A percentile compares a stretch with the other conserved stretches of the same genome.
phyloP scores from a whole-genome alignment of 345 rosid genomes.

The Aegle marmelos region DNA sequence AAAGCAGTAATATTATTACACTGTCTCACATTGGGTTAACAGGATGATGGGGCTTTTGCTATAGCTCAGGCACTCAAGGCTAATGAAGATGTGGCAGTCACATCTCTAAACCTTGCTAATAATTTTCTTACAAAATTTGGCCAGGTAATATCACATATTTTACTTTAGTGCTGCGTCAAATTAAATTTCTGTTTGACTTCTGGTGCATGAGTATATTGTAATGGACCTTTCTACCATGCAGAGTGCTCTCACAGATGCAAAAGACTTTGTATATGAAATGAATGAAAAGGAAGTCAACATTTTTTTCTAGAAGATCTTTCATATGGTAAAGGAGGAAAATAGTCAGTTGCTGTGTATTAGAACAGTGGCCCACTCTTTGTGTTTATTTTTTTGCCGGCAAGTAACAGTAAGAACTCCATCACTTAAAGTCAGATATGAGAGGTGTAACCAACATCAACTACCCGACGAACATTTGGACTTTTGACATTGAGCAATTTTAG shows the following conservation, averaged over 20 bases:
- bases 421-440: background rate
- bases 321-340: background rate
- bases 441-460: background rate
- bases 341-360: slow-evolving; percentile 3
- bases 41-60: slow-evolving; percentile 97
- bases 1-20: background rate
- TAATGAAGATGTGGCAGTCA: slow-evolving; percentile 79
- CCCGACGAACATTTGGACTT: slow-evolving; percentile 1
- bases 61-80: slow-evolving; percentile 95
- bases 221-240: slow-evolving; percentile 26
- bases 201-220: background rate
- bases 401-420: slow-evolving; percentile 8
- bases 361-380: slow-evolving; percentile 7
- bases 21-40: slow-evolving; percentile 15
- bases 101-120: slow-evolving; percentile 75
- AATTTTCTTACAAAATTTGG: slow-evolving; percentile 95
- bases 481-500: slow-evolving; percentile 19
- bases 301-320: slow-evolving; percentile 50
- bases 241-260: slow-evolving; percentile 88
- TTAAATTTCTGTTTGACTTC: background rate
- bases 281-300: slow-evolving; percentile 85
- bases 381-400: slow-evolving; percentile 19
- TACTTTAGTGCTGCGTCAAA: background rate
- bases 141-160: slow-evolving; percentile 46
- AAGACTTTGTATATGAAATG: slow-evolving; percentile 95